Evolutionary conservation across 371 early-diverging fungal genomes (phyloP).

Genomic region (Haplosporangium sp.): DNA sequence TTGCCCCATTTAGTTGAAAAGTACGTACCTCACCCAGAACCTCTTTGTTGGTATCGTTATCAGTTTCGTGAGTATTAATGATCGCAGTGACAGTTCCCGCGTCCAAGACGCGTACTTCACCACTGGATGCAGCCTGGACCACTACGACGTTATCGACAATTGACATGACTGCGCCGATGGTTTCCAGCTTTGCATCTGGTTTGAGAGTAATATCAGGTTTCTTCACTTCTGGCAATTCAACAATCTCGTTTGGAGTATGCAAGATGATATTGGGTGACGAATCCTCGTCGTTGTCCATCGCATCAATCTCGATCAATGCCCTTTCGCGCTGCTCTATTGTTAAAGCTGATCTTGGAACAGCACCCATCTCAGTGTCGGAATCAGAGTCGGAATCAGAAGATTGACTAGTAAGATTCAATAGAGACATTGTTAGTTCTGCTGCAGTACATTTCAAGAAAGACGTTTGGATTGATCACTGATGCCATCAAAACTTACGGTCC

Average conservation of each 20-base stretch:
- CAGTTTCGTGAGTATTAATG: conserved; percentile 9
- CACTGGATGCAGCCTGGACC: conserved; percentile 66
- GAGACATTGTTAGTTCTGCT: not conserved
- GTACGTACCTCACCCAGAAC: conserved; percentile 76
- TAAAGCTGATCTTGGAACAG: conserved; percentile 13
- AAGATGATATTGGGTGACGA: conserved; percentile 52
- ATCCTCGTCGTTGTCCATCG: conserved; percentile 51
- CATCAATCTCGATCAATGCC: conserved; percentile 47
- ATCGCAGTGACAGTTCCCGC: conserved; percentile 79
- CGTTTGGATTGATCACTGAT: not conserved
- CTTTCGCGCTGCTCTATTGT: conserved; percentile 51
- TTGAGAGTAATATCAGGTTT: conserved; percentile 71
- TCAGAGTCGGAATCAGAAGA: conserved; percentile 51
- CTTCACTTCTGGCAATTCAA: conserved; percentile 62
- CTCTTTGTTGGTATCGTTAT: conserved; percentile 9
- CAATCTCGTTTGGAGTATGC: conserved; percentile 69
- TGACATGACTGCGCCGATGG: conserved; percentile 75
- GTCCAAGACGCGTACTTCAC: conserved; percentile 76
- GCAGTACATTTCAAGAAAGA: not conserved
- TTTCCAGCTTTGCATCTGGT: conserved; percentile 60
- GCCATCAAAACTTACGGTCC: conserved; percentile 24
- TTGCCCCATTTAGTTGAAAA: no score
- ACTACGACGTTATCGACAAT: conserved; percentile 84
- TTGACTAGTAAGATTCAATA: conserved; percentile 12
- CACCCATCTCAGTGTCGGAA: conserved; percentile 35